A percentile compares a stretch with the other conserved stretches of the same genome.
Conservation (phyloP, 164 flowering plant genomes). For the Magnolia changhungtana region DNA sequence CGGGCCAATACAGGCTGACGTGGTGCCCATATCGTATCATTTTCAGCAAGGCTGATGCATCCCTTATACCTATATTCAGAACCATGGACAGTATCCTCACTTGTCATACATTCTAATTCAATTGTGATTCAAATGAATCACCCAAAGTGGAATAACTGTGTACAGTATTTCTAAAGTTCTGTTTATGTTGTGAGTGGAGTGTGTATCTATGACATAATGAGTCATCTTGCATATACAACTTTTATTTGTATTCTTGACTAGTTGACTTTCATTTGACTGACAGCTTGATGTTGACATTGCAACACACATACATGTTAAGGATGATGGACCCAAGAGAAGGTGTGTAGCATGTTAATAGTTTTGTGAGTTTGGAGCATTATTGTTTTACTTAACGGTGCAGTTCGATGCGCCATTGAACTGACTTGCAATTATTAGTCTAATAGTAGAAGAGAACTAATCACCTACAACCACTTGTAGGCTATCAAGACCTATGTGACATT, state of each 20-base stretch:
- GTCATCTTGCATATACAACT: neutral
- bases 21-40: too few species aligned
- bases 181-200: neutral
- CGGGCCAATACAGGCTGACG: too few species aligned
- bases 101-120: neutral
- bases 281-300: slow-evolving; percentile 92
- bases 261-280: slow-evolving; percentile 2
- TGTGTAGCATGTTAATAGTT: slow-evolving; percentile 19
- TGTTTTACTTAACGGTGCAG: neutral
- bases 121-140: slow-evolving; percentile 2
- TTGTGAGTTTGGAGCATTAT: neutral
- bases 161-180: neutral
- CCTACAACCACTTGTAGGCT: neutral
- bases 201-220: neutral
- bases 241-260: slow-evolving; percentile 4
- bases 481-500: too few species aligned
- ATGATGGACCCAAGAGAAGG: slow-evolving; percentile 95
- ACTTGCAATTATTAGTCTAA: neutral
- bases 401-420: neutral
- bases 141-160: neutral
- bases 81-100: neutral
- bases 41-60: too few species aligned
- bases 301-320: slow-evolving; percentile 73
- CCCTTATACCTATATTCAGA: too few species aligned
- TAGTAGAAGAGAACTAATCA: neutral